phyloP scores from a whole-genome alignment of 2,329 filamentous ascomycete species.

The Diplodia sapinea region DNA sequence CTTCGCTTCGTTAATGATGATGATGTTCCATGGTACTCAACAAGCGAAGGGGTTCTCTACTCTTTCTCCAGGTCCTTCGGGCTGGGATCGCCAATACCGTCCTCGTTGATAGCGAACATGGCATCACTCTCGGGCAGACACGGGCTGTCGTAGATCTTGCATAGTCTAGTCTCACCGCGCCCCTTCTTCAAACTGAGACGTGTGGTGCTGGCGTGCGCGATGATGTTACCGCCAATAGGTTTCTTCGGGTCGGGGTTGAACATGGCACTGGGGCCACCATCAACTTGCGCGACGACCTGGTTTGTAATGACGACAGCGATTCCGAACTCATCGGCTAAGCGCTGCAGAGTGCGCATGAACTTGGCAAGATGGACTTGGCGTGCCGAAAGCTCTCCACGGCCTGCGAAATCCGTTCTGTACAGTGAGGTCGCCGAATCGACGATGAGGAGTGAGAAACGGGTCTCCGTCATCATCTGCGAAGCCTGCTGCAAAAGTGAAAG shows the following conservation, averaged over 20 bases:
- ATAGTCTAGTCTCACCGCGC: slow-evolving; percentile 90
- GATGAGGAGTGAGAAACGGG: slow-evolving; percentile 90
- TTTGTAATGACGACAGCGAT: slow-evolving; percentile 99
- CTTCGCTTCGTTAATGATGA: not conserved
- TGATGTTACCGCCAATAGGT: slow-evolving; percentile 97
- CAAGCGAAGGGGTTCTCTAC: slow-evolving; percentile 37
- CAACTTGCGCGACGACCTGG: slow-evolving; percentile 97
- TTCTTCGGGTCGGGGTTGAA: slow-evolving; percentile 99
- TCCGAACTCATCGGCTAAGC: slow-evolving; percentile 80
- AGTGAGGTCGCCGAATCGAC: slow-evolving; percentile 96
- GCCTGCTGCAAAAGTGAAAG: slow-evolving; percentile 93
- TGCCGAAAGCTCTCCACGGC: slow-evolving; percentile 94
- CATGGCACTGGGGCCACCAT: slow-evolving; percentile 95
- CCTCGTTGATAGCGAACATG: slow-evolving; percentile 94
- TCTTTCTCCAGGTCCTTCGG: slow-evolving; percentile 96
- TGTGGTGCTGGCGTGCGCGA: slow-evolving; percentile 95
- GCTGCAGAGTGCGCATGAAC: slow-evolving; percentile 83
- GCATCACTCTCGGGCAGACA: slow-evolving; percentile 96
- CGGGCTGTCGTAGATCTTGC: slow-evolving; percentile 99
- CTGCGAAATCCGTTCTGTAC: slow-evolving; percentile 95
- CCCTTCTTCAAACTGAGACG: slow-evolving; percentile 95
- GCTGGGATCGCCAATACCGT: slow-evolving; percentile 93
- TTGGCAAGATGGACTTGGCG: slow-evolving; percentile 88
- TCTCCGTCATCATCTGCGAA: slow-evolving; percentile 99
- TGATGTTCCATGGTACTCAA: not conserved